Percentiles rank a stretch among this genome's conserved stretches.
phyloP scores from a whole-genome alignment of 2,329 filamentous ascomycete genomes.

The Paecilomyces dactylethromorphus region DNA sequence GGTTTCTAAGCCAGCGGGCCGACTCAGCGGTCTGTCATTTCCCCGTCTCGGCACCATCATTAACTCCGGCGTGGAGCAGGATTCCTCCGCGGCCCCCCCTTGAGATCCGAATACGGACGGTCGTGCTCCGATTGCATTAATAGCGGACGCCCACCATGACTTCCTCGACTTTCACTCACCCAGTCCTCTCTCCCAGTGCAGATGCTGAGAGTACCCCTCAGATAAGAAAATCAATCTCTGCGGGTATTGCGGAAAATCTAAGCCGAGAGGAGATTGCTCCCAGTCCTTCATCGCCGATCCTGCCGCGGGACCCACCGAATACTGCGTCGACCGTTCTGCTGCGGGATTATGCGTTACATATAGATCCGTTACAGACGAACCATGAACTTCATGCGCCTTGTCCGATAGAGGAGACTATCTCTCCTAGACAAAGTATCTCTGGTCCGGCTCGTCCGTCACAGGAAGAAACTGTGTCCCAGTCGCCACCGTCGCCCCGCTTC shows the following conservation, averaged over 20 bases:
- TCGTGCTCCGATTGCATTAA: neutral
- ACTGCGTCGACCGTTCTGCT: slow-evolving; percentile 27
- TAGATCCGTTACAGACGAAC: slow-evolving; percentile 35
- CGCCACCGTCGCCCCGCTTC: slow-evolving; percentile 24
- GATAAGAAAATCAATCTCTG: slow-evolving; percentile 3
- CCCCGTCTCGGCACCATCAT: neutral
- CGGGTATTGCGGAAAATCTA: neutral
- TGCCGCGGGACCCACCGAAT: slow-evolving; percentile 8
- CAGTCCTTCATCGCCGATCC: neutral
- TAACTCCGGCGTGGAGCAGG: neutral
- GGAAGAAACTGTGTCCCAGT: slow-evolving; percentile 20
- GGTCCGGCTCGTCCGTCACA: slow-evolving; percentile 13
- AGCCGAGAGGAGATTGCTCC: neutral
- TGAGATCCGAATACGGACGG: neutral
- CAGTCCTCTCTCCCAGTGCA: slow-evolving; percentile 7
- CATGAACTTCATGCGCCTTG: slow-evolving; percentile 23
- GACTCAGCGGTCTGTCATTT: neutral
- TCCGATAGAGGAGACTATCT: slow-evolving; percentile 11
- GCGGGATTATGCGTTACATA: slow-evolving; percentile 37
- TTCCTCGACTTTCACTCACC: slow-evolving; percentile 7
- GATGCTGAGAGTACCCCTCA: slow-evolving; percentile 6
- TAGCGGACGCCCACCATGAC: slow-evolving; percentile 1
- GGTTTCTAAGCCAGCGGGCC: neutral
- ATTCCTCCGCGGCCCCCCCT: neutral
- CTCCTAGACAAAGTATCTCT: slow-evolving; percentile 13